Evolutionary conservation across 1,139 yeast species (phyloP), one percentile per base, ranked within the genome.

Genomic region (Hyphopichia pseudoburtonii): DNA sequence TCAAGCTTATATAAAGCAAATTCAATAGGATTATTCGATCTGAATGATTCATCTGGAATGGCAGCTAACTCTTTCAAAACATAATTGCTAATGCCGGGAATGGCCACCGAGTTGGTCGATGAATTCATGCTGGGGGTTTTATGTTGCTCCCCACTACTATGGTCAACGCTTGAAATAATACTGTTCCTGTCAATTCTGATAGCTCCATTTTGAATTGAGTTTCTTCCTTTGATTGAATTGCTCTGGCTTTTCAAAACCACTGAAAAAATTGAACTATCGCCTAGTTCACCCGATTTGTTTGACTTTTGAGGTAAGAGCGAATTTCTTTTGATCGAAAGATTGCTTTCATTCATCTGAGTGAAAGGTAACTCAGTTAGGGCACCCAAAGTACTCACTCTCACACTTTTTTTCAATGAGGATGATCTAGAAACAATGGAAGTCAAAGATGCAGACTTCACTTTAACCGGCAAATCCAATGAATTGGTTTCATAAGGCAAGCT

Each of bases 1-100:
- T 86, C 95, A 22, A 89, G 65, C 56, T 86, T 87, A 55, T 72
- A 70, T 43, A 89, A 66, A 0, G 97, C 92, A 37, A 80, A 78
- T 39, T 73, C 76, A n/a, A 89, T 69, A 0, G 96, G 96, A 44
- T 66, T 64, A 32, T 57, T 60, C 21, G 77, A 82, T 28, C 73
- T 78, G 32, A 76, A 66, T 1, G 82, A 68, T 41, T 83, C 90
- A 54, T 88, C 96, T 0, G 96, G 90, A 33, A 88, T 81, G 2
- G 84, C 83, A 1, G 92, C 90, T 37, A 86, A 69, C 50, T 82
- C 87, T 34, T 80, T 82, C 35, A 85, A 75, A 2, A 80, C 83
- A 37, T 70, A 70, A 37, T 71, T 73, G 40, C 84, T 77, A 33
- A 82, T 76, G 3, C 88, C 89, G 0, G 86, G 84, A 41, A 78